A percentile compares a stretch with the other conserved stretches of the same genome.
phyloP scores from a whole-genome alignment of 139 green algal species.

The Parachlorella kessleri region DNA sequence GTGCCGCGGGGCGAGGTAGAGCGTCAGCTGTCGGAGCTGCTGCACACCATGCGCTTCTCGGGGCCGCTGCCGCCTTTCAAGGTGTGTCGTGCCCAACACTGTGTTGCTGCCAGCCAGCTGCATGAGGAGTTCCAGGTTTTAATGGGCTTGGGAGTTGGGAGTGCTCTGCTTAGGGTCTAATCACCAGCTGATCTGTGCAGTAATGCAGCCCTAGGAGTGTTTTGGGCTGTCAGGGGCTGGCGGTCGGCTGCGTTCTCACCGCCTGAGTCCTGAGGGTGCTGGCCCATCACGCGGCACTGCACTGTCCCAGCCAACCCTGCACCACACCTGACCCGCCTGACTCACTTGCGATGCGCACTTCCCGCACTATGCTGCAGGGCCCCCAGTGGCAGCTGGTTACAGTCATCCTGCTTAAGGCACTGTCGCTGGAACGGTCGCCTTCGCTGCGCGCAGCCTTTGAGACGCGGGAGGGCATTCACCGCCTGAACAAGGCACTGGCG shows the following conservation, averaged over 20 bases:
- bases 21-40: constrained; percentile 19
- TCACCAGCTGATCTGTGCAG: no score
- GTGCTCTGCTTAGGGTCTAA: no score
- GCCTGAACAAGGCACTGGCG: constrained; percentile 18
- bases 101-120: no score
- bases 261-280: no score
- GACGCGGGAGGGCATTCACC: constrained; percentile 25
- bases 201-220: no score
- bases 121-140: no score
- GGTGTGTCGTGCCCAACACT: no score
- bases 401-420: constrained; percentile 38
- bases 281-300: no score
- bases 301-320: neutral
- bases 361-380: neutral
- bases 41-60: constrained; percentile 26
- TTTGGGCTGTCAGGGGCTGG: no score
- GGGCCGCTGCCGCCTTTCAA: constrained; percentile 37
- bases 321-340: neutral
- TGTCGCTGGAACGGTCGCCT: constrained; percentile 32
- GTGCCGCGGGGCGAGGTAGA: constrained; percentile 20
- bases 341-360: neutral
- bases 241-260: no score
- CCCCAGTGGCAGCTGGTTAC: constrained; percentile 38
- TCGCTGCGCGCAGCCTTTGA: constrained; percentile 27
- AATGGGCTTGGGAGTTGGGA: no score